Evolutionary conservation across 148 eudicot species (phyloP), one percentile per base, ranked within the genome.

Genomic region (Polygonum maritimum): DNA sequence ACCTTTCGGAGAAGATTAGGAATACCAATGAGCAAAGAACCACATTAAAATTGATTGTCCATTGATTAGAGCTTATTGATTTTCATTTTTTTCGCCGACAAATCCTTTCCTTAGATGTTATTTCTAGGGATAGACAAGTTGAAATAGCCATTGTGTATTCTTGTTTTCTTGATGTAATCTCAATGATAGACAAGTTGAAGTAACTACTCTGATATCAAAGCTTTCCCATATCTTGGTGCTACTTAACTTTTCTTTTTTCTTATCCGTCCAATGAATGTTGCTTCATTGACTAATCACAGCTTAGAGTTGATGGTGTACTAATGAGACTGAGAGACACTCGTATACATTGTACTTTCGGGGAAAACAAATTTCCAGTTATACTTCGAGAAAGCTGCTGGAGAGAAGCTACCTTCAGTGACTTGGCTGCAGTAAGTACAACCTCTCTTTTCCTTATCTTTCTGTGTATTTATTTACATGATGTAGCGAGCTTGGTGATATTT

Each of bases 301-400:
- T 95, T 65, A 87, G 99, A 86, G 97, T 92, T 82, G 96, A 89
- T 84, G 96, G 99, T 19, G 96, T 82, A 75, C 92, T 95, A 71
- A 87, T 92, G 99, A 86, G 99, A 85, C 84, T 92, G 78, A 91
- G 97, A 77, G 98, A 95, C 71, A 92, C 91, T 39, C 94, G 97
- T 67, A 80, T 95, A 87, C 90, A 90, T 79, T 89, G 91, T 55
- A 41, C 79, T 80, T 95, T 89, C 63, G 77, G 77, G 77, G 87
- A 90, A 71, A 71, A 71, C 69, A 70, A 76, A 74, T 82, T 74
- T 36, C 92, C 94, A 12, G 58, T 80, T 80, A 80, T 92, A 79
- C 92, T 92, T 73, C 85, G 97, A 77, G 97, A 95, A 79, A 85
- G 81, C 82, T 92, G 94, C 88, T 92, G 99, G 99, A 92, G 92